phyloP scores from a whole-genome alignment of 352 stramenopile genomes.

The Blastocystis hominis region DNA sequence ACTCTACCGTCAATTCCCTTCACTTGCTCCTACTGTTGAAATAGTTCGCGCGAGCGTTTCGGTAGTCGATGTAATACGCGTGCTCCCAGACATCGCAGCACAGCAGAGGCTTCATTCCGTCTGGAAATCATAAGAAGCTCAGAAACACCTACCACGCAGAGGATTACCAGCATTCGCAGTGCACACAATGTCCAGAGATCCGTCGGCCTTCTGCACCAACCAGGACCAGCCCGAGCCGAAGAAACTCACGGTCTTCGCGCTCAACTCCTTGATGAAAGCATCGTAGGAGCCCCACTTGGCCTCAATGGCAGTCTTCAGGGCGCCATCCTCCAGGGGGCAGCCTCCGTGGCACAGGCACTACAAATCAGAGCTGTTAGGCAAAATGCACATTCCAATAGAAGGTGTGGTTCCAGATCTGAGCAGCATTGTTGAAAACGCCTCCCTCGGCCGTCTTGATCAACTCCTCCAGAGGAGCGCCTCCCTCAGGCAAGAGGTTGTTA shows the following conservation, averaged over 20 bases:
- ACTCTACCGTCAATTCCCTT: background rate
- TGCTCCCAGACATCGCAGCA: slow-evolving; percentile 67
- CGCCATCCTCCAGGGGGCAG: background rate
- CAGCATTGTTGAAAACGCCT: slow-evolving; percentile 63
- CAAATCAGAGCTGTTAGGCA: background rate
- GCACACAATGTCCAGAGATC: slow-evolving; percentile 55
- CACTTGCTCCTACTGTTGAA: slow-evolving; percentile 58
- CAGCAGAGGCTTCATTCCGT: slow-evolving; percentile 59
- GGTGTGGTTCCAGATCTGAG: slow-evolving; percentile 63
- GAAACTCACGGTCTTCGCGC: slow-evolving; percentile 62
- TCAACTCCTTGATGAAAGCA: slow-evolving; percentile 66
- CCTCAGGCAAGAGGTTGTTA: slow-evolving; percentile 60
- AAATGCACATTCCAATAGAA: slow-evolving; percentile 63
- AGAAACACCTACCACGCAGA: slow-evolving; percentile 58
- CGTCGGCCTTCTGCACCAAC: slow-evolving; percentile 64
- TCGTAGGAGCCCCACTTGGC: slow-evolving; percentile 63
- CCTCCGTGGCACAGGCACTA: slow-evolving; percentile 58
- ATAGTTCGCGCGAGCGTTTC: slow-evolving; percentile 65
- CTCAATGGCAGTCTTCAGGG: slow-evolving; percentile 16
- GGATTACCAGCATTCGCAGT: slow-evolving; percentile 63
- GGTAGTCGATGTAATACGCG: slow-evolving; percentile 68
- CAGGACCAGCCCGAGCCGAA: slow-evolving; percentile 68
- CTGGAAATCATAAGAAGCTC: background rate
- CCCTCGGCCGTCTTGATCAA: slow-evolving; percentile 60
- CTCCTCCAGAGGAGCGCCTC: slow-evolving; percentile 61